Base-by-base conservation (phyloP, 257 asterid species). In the Verbascum thapsus region DNA sequence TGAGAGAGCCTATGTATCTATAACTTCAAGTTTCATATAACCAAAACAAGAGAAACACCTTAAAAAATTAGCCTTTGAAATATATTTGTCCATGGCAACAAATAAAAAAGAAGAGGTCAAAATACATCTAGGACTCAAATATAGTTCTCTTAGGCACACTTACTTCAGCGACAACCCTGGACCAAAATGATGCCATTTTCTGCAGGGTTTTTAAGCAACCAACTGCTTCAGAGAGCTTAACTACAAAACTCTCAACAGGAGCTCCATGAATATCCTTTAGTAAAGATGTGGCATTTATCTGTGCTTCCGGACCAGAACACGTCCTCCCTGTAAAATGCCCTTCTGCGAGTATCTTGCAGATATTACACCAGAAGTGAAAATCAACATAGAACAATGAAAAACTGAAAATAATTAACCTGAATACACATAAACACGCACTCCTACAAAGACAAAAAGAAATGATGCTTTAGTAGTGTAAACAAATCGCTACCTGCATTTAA, bases 321-420 rank as follows among this genome's bases (percentile, higher is more conserved):
- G 78, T 79, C 72, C 85, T 74, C 78, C 85, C 81, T 30, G 72
- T 56, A 68, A 77, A 74, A 43, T 72, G 79, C 69, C 94, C 96
- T 81, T 89, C 98, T 94, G 95, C 85, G 74, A 80, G 85, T 84
- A 87, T 87, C 96, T 87, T 92, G 95, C 95, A 83, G 78, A 79
- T 72, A 80, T 77, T 78, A 80, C 74, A 72, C 73, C 69, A 70
- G 54, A 80, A 82, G 83, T 79, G 78, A 78, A 83, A 82, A 85
- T 83, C 84, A 82, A 74, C 80, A 76, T 65, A 78, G 52, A 64
- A 69, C 58, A 79, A 57, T 58, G 66, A 67, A 64, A 72, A 49
- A 56, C 13, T 34, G 22, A 71, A 61, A 62, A 69, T 26, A 39
- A 49, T 48, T 37, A 49, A 50, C 26, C 49, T 34, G 32, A 52